Conservation (phyloP, 169 alveolate genomes). For the Eimeria necatrix region DNA sequence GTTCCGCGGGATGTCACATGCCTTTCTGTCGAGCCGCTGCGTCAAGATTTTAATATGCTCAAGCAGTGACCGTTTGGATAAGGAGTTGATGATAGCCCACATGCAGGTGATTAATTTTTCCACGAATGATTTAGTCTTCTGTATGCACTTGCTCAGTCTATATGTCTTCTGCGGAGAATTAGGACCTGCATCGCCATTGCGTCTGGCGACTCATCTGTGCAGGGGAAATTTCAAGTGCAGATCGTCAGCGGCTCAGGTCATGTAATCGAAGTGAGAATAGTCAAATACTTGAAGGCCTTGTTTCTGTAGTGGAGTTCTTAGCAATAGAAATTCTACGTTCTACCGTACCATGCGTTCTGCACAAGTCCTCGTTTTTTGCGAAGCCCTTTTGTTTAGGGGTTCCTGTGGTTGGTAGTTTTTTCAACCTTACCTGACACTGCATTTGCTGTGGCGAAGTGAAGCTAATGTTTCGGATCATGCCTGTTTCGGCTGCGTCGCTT, state of each 20-base stretch:
- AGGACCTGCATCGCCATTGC: background rate
- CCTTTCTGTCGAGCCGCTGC: conserved; percentile 87
- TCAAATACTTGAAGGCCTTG: background rate
- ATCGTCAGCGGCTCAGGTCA: conserved; percentile 92
- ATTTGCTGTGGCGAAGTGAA: too few relatives aligned
- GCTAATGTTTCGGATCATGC: background rate
- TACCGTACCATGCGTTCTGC: background rate
- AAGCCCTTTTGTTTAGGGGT: background rate
- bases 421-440: too few relatives aligned
- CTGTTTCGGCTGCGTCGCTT: background rate
- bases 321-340: background rate
- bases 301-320: too few relatives aligned
- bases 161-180: background rate
- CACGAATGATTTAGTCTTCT: background rate
- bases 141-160: background rate
- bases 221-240: conserved; percentile 93
- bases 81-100: conserved; percentile 93
- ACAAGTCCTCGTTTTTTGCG: background rate
- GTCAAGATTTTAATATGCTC: conserved; percentile 91
- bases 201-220: background rate
- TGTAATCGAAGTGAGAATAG: conserved; percentile 86
- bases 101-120: conserved; percentile 83
- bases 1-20: conserved; percentile 92
- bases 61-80: conserved; percentile 93
- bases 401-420: background rate